A percentile compares a stretch with the other conserved stretches of the same genome.
Conservation (phyloP, 2,329 filamentous ascomycete genomes). For the Fusarium buxicola region DNA sequence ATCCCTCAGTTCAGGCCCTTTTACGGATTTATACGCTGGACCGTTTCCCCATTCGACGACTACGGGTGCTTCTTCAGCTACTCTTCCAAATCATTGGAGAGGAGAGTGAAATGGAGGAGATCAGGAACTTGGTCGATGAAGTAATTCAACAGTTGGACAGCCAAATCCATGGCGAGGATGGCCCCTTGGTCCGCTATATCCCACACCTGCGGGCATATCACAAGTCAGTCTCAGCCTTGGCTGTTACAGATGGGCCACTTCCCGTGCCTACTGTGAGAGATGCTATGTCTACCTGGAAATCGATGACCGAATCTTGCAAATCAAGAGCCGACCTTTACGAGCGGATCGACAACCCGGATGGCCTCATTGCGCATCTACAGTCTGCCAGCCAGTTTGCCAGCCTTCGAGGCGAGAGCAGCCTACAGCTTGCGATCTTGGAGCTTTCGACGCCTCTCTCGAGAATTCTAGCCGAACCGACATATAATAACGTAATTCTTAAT, state of each 20-base stretch:
- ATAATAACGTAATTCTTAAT: constrained; percentile 58
- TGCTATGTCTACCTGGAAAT: constrained; percentile 59
- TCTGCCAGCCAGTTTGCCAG: constrained; percentile 64
- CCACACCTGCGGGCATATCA: constrained; percentile 62
- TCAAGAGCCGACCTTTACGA: constrained; percentile 56
- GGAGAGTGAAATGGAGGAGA: constrained; percentile 52
- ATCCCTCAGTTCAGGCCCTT: constrained; percentile 60
- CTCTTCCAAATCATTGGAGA: constrained; percentile 62
- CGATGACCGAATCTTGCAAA: constrained; percentile 53
- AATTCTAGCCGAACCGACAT: constrained; percentile 47
- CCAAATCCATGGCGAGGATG: constrained; percentile 59
- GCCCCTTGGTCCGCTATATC: constrained; percentile 57
- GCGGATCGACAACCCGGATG: constrained; percentile 62
- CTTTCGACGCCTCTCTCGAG: constrained; percentile 58
- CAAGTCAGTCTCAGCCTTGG: constrained; percentile 58
- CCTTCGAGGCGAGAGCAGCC: constrained; percentile 60
- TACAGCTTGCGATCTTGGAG: constrained; percentile 61
- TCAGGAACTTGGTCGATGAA: constrained; percentile 55
- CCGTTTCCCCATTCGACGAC: constrained; percentile 63
- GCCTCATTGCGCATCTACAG: constrained; percentile 62
- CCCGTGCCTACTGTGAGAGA: constrained; percentile 49
- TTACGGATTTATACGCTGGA: constrained; percentile 63
- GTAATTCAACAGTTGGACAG: constrained; percentile 51
- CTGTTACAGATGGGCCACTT: constrained; percentile 50
- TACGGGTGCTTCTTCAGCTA: constrained; percentile 64